Base-by-base conservation (phyloP, 1,139 yeast genomes). In the Debaryomyces sp. region DNA sequence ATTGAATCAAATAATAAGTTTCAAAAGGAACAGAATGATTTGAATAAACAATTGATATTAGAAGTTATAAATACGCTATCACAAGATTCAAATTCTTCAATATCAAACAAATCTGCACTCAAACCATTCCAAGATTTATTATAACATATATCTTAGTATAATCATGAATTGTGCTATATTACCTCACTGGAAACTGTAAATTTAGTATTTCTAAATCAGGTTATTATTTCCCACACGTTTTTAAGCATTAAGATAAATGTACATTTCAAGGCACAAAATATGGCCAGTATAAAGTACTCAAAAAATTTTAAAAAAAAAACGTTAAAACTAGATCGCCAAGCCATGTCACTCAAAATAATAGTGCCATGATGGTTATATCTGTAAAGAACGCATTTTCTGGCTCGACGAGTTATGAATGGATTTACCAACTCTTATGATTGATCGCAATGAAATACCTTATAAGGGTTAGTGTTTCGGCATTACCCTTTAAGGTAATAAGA, bases 11-110 rank as follows among this genome's bases (percentile, higher is more conserved):
- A 58, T 46, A 51, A 54, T 12, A 41, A 43, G 21, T 56, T 59
- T 30, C 50, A 50, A 37, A 32, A 30, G 7, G 56, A 58, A 43
- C 66, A 63, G 47, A 44, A 48, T 30, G 51, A 54, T n/a, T 41
- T 57, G 37, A 60, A 54, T 41, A 53, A 53, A 39, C 45, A 46
- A 23, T 50, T 61, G 33, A 47, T 59, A 26, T 40, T 36, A 13
- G 54, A 53, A 12, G 47, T 55, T 12, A n/a, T 54, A 2, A 33
- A 44, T 12, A 36, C 32, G 34, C 24, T 45, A 10, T 13, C 49
- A 1, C 40, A 47, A 23, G 43, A 45, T 34, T 13, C 45, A 13
- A 21, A 44, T 26, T 21, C 41, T 26, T 41, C 43, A 15, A 15
- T 44, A n/a, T 22, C 50, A 12, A 34, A 33, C n/a, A 51, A 47